Evolutionary conservation across 306 rosid genomes (phyloP), one percentile per base, ranked within the genome.

Genomic region (Geum urbanum): DNA sequence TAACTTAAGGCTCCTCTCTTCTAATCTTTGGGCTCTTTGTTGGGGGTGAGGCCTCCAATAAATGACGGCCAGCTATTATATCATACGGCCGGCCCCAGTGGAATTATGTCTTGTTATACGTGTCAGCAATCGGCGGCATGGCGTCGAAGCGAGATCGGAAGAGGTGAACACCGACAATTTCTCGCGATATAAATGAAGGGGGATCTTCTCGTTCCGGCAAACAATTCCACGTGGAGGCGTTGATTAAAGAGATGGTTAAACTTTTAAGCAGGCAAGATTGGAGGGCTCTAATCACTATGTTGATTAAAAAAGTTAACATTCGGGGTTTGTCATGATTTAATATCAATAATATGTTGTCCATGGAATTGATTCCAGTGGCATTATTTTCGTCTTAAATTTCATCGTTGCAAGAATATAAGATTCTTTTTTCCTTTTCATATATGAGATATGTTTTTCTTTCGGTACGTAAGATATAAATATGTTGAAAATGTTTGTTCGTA

Each of bases 131-230:
- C 24, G 2, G 2, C 14, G 10, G 57, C 20, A 15, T 32, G 43
- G 4, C 27, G 27, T 24, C 2, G 27, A 24, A 24, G 27, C 60
- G 27, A 10, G 74, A 63, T 76, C 52, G 15, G 51, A 1, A 24
- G 9, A 40, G 62, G 8, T 20, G 40, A 24, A 39, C 85, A 74
- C 92, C 89, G 84, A 90, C 94, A 88, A 77, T 82, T n/a, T 86
- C 72, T 86, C 88, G 88, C 82, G 87, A 58, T 24, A 59, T 7
- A 35, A 32, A 2, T 12, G 41, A 6, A 6, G 1, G 57, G 3
- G 6, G 18, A 32, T 12, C 22, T 10, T 67, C 4, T 49, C 37
- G 13, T 51, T 3, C 15, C 5, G 7, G 52, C 19, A 43, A 43
- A 53, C 9, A 0, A n/a, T 12, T 8, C 3, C 54, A 20, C 40